Base-by-base conservation (phyloP, 805 yeast genomes). In the Candida endomychidarum region DNA sequence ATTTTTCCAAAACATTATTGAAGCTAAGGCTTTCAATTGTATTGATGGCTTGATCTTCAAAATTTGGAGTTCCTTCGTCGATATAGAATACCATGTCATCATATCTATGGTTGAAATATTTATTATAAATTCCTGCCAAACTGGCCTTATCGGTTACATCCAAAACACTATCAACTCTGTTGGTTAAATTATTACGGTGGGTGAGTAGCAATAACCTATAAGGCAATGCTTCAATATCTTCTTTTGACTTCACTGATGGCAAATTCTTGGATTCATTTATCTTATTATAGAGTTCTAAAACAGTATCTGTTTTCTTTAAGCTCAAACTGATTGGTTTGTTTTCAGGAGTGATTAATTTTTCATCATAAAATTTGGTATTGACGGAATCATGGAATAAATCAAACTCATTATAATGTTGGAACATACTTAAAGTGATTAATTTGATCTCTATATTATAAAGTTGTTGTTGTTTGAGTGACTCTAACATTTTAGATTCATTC, bases 301-400 rank as follows among this genome's bases (percentile, higher is more conserved):
- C 68, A 11, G 77, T 68, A 25, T 75, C 74, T 0, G 80, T 74
- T 55, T 81, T 84, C 49, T 77, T 67, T 2, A 83, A 68, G 54
- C 75, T 77, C 28, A 82, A 53, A 2, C 59, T 51, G 2, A 65
- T 8, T 0, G 93, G 82, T 25, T 70, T 71, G 48, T 69, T 72
- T 15, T 21, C 26, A 3, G 25, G 11, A 7, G 25, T 33, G 8
- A 41, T 17, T n/a, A 77, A 57, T 1, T 70, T 75, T 21, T 76
- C 73, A 34, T 75, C 75, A 48, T 66, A 81, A 32, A 68, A 67
- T 32, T 67, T 66, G 8, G 50, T 52, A 37, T 55, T 56, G 0
- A 68, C 59, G 10, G 76, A 74, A 67, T 86, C 86, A 3, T 87
- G 81, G 9, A 82, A 86, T 11, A 84, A 55, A 57, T 89, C 96